phyloP scores from a whole-genome alignment of 768 basidiomycete species.

The Mrakia gelida region DNA sequence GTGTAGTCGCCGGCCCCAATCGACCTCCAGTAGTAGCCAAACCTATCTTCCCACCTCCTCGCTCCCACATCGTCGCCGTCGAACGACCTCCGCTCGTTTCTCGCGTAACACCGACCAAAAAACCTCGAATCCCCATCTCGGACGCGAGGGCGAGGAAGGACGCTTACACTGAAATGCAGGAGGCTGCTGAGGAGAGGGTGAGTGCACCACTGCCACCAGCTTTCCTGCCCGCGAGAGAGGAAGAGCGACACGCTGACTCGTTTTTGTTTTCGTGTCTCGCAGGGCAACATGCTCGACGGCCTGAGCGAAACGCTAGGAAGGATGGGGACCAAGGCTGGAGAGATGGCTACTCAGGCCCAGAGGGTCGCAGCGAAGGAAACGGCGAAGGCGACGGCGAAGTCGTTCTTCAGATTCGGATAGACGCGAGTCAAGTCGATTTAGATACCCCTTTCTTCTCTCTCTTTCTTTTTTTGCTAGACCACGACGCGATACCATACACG shows the following conservation, averaged over 20 bases:
- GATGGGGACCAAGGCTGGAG: neutral
- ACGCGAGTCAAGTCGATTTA: neutral
- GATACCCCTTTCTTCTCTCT: too few relatives aligned
- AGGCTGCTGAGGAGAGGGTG: slow-evolving; percentile 26
- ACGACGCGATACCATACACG: too few relatives aligned
- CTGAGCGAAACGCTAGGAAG: slow-evolving; percentile 19
- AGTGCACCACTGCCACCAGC: neutral
- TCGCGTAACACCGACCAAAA: neutral
- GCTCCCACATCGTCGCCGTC: neutral
- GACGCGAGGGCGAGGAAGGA: slow-evolving; percentile 2
- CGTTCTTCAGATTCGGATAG: slow-evolving; percentile 11
- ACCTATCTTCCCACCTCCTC: slow-evolving; percentile 4
- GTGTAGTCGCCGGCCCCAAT: slow-evolving; percentile 44
- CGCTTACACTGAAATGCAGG: slow-evolving; percentile 25
- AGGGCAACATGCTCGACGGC: slow-evolving; percentile 30
- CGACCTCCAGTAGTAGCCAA: slow-evolving; percentile 35
- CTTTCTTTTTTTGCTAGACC: too few relatives aligned
- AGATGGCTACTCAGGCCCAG: slow-evolving; percentile 15
- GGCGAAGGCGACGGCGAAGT: slow-evolving; percentile 16
- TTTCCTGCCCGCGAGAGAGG: too few relatives aligned
- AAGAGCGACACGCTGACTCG: neutral
- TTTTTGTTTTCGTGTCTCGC: neutral
- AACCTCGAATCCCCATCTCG: neutral
- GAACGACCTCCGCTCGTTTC: neutral
- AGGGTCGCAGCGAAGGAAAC: slow-evolving; percentile 15